Evolutionary conservation across 257 asterid genomes (phyloP).

Genomic region (Solanum chmielewskii): DNA sequence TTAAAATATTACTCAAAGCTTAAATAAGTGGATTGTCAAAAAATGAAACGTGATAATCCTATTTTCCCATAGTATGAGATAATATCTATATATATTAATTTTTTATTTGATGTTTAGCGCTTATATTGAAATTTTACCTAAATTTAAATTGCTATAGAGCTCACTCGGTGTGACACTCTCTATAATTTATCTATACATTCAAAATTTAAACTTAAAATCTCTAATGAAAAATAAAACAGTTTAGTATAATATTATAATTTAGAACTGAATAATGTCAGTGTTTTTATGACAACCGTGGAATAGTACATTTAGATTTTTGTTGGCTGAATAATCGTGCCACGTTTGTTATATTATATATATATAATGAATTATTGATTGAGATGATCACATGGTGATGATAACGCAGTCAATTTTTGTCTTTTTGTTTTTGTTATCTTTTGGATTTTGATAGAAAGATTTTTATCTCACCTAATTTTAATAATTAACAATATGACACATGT

Average conservation of each 20-base stretch:
- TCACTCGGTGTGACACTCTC: too few species aligned
- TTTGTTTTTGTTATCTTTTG: neutral
- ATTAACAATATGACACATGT: neutral
- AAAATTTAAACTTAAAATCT: too few species aligned
- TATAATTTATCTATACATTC: fast-evolving
- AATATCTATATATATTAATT: too few species aligned
- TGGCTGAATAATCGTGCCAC: neutral
- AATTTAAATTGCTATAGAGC: too few species aligned
- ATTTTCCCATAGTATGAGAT: neutral
- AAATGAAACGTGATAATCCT: neutral
- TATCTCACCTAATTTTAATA: neutral
- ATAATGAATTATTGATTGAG: neutral
- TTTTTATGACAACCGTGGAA: neutral
- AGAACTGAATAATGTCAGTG: neutral
- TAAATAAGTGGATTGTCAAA: too few species aligned
- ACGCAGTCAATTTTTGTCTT: neutral
- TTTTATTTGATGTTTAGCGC: too few species aligned
- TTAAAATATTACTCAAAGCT: too few species aligned
- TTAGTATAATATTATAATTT: too few species aligned
- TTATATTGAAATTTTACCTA: too few species aligned
- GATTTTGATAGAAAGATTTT: neutral
- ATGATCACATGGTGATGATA: neutral
- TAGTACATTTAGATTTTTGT: neutral
- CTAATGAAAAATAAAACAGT: too few species aligned
- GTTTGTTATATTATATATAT: neutral